Evolutionary conservation across 306 rosid species (phyloP).

Genomic region (Medicago lupulina): DNA sequence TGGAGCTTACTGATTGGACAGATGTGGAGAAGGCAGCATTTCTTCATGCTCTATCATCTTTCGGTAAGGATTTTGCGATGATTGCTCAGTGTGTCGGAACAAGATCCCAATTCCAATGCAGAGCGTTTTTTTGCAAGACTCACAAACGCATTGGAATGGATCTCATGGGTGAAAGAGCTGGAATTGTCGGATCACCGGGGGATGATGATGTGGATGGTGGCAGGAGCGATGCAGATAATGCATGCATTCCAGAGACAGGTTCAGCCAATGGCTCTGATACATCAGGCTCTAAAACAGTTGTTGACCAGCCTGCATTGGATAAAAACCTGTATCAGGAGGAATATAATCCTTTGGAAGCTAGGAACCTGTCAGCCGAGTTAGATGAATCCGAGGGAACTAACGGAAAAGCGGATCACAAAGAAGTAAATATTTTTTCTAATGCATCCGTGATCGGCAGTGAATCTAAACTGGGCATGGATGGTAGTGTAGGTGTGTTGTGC

Average conservation of each 20-base stretch:
- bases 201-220: constrained; percentile 65
- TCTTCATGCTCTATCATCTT: constrained; percentile 74
- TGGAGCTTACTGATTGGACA: constrained; percentile 78
- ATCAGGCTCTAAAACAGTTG: constrained; percentile 51
- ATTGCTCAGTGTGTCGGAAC: constrained; percentile 66
- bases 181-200: constrained; percentile 52
- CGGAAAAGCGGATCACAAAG: constrained; percentile 41
- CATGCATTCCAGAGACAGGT: constrained; percentile 56
- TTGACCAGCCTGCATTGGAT: constrained; percentile 49
- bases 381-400: constrained; percentile 40
- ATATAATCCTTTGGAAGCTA: constrained; percentile 50
- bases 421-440: constrained; percentile 46
- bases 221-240: constrained; percentile 76
- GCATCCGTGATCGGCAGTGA: constrained; percentile 42
- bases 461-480: constrained; percentile 44
- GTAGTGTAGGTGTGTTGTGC: constrained; percentile 37
- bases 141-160: constrained; percentile 79
- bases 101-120: constrained; percentile 77
- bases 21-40: constrained; percentile 77
- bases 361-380: constrained; percentile 44
- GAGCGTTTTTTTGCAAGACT: constrained; percentile 80
- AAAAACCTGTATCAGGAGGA: constrained; percentile 45
- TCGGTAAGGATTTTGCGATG: constrained; percentile 72
- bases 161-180: constrained; percentile 48
- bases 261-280: constrained; percentile 52